Conservation (phyloP, 1,139 yeast species). For the Yamadazyma songkhlaensis region DNA sequence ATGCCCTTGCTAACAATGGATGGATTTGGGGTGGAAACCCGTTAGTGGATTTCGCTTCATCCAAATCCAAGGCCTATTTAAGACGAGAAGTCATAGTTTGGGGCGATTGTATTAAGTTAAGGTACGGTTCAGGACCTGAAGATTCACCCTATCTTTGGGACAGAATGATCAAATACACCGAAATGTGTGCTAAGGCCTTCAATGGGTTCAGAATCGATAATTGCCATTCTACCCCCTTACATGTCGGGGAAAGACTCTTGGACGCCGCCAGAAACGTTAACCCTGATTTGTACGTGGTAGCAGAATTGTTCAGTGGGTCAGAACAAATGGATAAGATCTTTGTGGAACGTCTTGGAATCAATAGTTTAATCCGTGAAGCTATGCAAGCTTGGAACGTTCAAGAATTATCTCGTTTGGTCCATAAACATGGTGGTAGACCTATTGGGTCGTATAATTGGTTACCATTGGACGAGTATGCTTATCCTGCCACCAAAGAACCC, state of each 20-base stretch:
- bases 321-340: slow-evolving; percentile 87
- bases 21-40: slow-evolving; percentile 99
- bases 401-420: slow-evolving; percentile 83
- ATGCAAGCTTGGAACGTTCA: slow-evolving; percentile 94
- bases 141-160: slow-evolving; percentile 92
- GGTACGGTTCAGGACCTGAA: slow-evolving; percentile 73
- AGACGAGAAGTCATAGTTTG: slow-evolving; percentile 93
- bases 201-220: slow-evolving; percentile 93
- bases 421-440: slow-evolving; percentile 92
- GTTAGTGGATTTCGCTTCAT: slow-evolving; percentile 86
- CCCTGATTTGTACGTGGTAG: slow-evolving; percentile 87
- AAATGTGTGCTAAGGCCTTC: slow-evolving; percentile 70
- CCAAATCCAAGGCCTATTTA: slow-evolving; percentile 72
- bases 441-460: slow-evolving; percentile 85
- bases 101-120: slow-evolving; percentile 94
- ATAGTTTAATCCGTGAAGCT: slow-evolving; percentile 89
- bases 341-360: slow-evolving; percentile 86
- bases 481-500: slow-evolving; percentile 52
- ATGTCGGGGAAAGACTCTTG: slow-evolving; percentile 84
- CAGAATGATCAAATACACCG: slow-evolving; percentile 77
- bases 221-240: slow-evolving; percentile 93
- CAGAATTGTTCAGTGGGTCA: slow-evolving; percentile 91
- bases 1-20: slow-evolving; percentile 90
- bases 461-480: slow-evolving; percentile 69
- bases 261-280: slow-evolving; percentile 86